Percentiles rank a stretch among this genome's conserved stretches.
These are phyloP conservation scores for Hypoxylon sp. DNA, from an alignment of 2,329 filamentous ascomycete genomes.

Conservation along the genomic window DNA sequence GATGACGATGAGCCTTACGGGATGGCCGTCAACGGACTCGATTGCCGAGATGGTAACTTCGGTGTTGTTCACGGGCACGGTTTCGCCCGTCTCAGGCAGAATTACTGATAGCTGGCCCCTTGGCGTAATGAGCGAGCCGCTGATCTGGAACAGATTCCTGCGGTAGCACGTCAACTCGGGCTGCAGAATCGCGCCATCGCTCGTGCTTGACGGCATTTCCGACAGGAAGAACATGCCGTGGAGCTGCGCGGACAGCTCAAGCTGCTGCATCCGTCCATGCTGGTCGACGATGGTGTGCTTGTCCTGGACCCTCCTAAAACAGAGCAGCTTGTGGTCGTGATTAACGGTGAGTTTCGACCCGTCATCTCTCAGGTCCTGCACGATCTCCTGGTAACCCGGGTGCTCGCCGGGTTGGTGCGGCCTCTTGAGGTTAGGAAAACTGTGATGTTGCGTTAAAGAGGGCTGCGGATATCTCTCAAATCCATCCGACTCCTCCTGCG, in stretches of 20 bases:
- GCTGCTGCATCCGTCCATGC: conserved; percentile 71
- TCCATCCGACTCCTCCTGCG: conserved; percentile 67
- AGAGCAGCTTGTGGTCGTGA: conserved; percentile 73
- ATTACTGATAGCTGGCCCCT: conserved; percentile 83
- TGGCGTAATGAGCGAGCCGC: conserved; percentile 86
- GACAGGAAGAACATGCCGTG: conserved; percentile 93
- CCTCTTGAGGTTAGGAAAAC: conserved; percentile 70
- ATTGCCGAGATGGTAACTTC: conserved; percentile 93
- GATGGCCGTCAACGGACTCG: conserved; percentile 92
- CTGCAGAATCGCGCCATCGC: conserved; percentile 72
- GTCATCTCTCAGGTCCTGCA: conserved; percentile 72
- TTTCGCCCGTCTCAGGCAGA: conserved; percentile 82
- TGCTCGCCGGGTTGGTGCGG: conserved; percentile 70
- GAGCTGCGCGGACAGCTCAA: conserved; percentile 79
- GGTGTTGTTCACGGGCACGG: conserved; percentile 83
- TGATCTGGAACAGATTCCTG: conserved; percentile 95
- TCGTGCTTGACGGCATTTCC: conserved; percentile 77
- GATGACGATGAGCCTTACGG: conserved; percentile 94
- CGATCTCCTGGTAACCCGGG: conserved; percentile 71
- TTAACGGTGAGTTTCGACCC: conserved; percentile 70
- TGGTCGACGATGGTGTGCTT: conserved; percentile 73
- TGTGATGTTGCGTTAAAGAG: conserved; percentile 65
- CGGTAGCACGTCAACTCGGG: conserved; percentile 96
- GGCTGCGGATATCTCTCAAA: conserved; percentile 69
- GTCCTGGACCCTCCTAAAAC: conserved; percentile 70